A percentile compares a stretch with the other conserved stretches of the same genome.
These are phyloP conservation scores for Colletotrichum somersetense DNA, from an alignment of 2,329 filamentous ascomycete genomes.

Conservation along the genomic window DNA sequence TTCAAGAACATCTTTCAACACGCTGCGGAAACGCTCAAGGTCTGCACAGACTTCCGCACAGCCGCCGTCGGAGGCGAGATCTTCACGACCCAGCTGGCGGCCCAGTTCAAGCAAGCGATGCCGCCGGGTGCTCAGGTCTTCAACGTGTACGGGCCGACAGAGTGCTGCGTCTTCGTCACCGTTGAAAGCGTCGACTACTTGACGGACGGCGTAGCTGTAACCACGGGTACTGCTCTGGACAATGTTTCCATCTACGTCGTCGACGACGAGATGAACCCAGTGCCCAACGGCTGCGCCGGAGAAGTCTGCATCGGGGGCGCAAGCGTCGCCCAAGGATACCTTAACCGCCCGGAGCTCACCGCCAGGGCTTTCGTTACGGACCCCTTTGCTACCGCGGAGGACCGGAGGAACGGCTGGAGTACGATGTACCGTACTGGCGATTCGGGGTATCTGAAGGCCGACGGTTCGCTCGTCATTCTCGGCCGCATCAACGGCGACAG, in stretches of 20 bases:
- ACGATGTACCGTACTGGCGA: slow-evolving; percentile 58
- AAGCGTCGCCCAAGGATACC: slow-evolving; percentile 57
- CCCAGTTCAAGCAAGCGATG: slow-evolving; percentile 30
- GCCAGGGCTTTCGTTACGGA: slow-evolving; percentile 40
- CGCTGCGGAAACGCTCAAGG: slow-evolving; percentile 34
- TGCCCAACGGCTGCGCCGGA: slow-evolving; percentile 53
- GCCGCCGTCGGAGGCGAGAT: slow-evolving; percentile 44
- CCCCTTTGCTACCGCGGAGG: slow-evolving; percentile 29
- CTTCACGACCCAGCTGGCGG: slow-evolving; percentile 24
- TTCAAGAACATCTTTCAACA: slow-evolving; percentile 50
- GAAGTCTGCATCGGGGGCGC: slow-evolving; percentile 54
- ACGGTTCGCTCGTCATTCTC: slow-evolving; percentile 52
- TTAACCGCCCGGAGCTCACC: slow-evolving; percentile 47
- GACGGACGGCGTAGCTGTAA: slow-evolving; percentile 13
- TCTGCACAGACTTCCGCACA: slow-evolving; percentile 37
- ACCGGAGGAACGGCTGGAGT: slow-evolving; percentile 34
- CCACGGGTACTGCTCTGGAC: slow-evolving; percentile 43
- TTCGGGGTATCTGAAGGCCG: slow-evolving; percentile 48
- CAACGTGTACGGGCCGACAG: slow-evolving; percentile 51
- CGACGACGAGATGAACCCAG: slow-evolving; percentile 49
- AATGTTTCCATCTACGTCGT: slow-evolving; percentile 58
- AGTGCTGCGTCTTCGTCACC: slow-evolving; percentile 42
- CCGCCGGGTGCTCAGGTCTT: slow-evolving; percentile 19
- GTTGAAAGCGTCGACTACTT: slow-evolving; percentile 4
- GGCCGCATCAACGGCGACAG: slow-evolving; percentile 58